phyloP scores from a whole-genome alignment of 257 asterid species.

The Solanum clarkiae region DNA sequence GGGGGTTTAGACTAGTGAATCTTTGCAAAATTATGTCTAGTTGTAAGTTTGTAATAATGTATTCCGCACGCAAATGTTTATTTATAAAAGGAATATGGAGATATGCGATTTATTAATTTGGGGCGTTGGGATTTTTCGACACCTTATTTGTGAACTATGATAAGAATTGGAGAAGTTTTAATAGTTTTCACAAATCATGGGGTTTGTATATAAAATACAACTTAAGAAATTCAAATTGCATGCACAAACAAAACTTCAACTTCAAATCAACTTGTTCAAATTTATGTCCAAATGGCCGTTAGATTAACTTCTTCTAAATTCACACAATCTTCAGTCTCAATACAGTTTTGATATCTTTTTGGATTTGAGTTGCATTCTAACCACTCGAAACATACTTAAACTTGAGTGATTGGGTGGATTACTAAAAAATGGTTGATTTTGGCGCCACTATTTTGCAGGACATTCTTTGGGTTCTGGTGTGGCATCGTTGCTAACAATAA shows the following conservation, averaged over 20 bases:
- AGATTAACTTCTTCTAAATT: neutral
- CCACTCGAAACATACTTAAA: neutral
- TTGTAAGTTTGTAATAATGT: neutral
- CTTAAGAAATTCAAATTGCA: neutral
- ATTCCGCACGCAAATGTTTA: neutral
- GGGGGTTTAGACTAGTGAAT: neutral
- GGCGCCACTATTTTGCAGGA: slow-evolving; percentile 25
- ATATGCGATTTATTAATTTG: neutral
- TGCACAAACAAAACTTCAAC: neutral
- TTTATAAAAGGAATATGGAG: neutral
- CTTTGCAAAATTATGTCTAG: neutral
- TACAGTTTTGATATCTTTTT: neutral
- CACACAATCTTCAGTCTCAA: neutral
- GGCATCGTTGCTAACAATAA: slow-evolving; percentile 54
- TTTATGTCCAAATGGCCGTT: neutral
- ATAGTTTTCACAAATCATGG: neutral
- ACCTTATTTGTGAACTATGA: neutral
- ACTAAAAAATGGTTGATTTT: neutral
- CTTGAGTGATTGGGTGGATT: neutral
- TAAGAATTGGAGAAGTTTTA: neutral
- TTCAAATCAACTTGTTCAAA: neutral
- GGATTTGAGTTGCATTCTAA: neutral
- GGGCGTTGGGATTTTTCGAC: neutral
- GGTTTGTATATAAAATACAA: neutral
- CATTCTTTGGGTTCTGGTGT: slow-evolving; percentile 97